Percentiles rank a stretch among this genome's conserved stretches.
Evolutionary conservation across 345 rosid species (phyloP).

Genomic region (Aquilaria yunnanensis): DNA sequence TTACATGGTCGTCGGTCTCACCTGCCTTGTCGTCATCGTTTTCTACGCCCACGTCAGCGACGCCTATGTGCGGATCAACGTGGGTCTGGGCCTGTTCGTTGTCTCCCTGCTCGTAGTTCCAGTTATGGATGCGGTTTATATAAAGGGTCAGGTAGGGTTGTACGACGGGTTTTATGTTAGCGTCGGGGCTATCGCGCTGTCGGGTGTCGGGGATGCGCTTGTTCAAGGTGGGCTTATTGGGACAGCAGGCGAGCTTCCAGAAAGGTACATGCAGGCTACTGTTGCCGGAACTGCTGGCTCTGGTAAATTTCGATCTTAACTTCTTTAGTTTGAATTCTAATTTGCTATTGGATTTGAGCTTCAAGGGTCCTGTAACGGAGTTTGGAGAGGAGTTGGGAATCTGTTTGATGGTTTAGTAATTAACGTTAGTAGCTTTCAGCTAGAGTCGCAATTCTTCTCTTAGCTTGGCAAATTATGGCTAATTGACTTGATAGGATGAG

Average conservation of each 20-base stretch:
- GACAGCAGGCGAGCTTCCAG: slow-evolving; percentile 90
- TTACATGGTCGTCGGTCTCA: slow-evolving; percentile 66
- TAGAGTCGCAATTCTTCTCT: background rate
- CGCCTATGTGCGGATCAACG: slow-evolving; percentile 69
- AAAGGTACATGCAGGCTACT: slow-evolving; percentile 87
- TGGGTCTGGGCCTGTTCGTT: slow-evolving; percentile 55
- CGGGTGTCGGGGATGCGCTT: slow-evolving; percentile 81
- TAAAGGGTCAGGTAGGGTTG: slow-evolving; percentile 74
- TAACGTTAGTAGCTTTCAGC: background rate
- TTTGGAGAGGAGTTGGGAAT: background rate
- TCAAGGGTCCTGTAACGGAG: too few species aligned
- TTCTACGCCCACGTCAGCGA: slow-evolving; percentile 63
- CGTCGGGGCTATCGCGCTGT: slow-evolving; percentile 41
- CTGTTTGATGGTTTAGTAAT: slow-evolving; percentile 2
- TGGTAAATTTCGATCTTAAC: slow-evolving; percentile 33
- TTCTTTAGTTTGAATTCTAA: too few species aligned
- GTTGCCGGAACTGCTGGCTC: slow-evolving; percentile 97
- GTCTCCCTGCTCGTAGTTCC: slow-evolving; percentile 68
- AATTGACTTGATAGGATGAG: too few species aligned
- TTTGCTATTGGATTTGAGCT: background rate
- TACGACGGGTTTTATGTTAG: slow-evolving; percentile 63
- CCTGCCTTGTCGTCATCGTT: slow-evolving; percentile 43
- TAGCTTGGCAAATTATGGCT: too few species aligned
- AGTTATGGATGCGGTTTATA: slow-evolving; percentile 58
- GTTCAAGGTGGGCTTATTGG: slow-evolving; percentile 90